phyloP scores from a whole-genome alignment of 2,329 filamentous ascomycete species.

The Cercospora zeina region DNA sequence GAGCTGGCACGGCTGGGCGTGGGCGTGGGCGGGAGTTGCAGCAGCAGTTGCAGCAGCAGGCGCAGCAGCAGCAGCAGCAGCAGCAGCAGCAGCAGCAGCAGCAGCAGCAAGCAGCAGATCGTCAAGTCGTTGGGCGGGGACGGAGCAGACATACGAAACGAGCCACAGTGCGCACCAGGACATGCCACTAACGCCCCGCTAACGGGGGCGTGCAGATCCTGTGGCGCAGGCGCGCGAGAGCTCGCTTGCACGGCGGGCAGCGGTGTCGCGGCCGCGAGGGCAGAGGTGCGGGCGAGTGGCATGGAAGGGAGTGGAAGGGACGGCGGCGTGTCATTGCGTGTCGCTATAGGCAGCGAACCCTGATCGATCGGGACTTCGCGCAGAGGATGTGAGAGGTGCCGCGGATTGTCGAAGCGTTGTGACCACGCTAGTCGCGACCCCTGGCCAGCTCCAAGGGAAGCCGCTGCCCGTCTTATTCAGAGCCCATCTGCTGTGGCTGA shows the following conservation, averaged over 20 bases:
- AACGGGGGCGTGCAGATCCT: conserved; percentile 13
- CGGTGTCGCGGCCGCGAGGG: not conserved
- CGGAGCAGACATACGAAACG: conserved; percentile 29
- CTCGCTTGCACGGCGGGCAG: not conserved
- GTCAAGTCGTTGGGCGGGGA: conserved; percentile 11
- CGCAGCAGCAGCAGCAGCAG: not conserved
- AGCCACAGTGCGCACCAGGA: conserved; percentile 24
- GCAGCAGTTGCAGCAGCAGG: no score
- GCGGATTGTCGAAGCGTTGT: conserved; percentile 19
- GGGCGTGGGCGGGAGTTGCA: not conserved
- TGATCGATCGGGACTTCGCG: conserved; percentile 21
- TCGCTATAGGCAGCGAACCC: conserved; percentile 20
- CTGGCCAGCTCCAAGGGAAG: conserved; percentile 1
- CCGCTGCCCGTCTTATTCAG: not conserved
- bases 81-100: not conserved
- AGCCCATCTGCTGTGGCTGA: conserved; percentile 30
- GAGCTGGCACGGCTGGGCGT: not conserved
- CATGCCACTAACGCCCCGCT: conserved; percentile 6
- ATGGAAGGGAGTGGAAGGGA: conserved; percentile 15
- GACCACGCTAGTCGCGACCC: conserved; percentile 15
- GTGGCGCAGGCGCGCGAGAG: conserved; percentile 5
- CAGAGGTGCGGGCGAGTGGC: not conserved
- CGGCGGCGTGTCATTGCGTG: conserved; percentile 4
- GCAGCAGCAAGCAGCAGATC: not conserved
- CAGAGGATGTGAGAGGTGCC: conserved; percentile 17